These are phyloP conservation scores for Senna siamea DNA, from an alignment of 306 rosid species.

Conservation along the genomic window DNA sequence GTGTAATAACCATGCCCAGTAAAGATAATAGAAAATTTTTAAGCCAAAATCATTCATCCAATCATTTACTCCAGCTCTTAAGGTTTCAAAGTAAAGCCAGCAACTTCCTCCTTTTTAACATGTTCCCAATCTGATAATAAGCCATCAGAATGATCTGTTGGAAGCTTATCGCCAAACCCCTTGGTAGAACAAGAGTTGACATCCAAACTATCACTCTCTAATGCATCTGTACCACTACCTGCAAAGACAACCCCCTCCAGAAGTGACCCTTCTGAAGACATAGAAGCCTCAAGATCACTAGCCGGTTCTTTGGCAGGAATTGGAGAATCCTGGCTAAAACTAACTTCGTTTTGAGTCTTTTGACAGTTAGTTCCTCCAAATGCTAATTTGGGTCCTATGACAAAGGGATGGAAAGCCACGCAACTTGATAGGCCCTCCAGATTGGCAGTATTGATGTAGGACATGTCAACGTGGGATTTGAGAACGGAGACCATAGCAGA, in stretches of 20 bases:
- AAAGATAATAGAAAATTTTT: background rate
- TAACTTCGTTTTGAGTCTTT: slow-evolving; percentile 12
- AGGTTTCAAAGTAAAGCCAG: slow-evolving; percentile 34
- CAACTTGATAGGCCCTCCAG: slow-evolving; percentile 32
- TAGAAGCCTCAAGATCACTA: slow-evolving; percentile 46
- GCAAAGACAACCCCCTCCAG: slow-evolving; percentile 36
- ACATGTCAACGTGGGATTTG: too few relatives aligned
- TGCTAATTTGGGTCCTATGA: too few relatives aligned
- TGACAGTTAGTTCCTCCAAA: slow-evolving; percentile 28
- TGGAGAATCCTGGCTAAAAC: slow-evolving; percentile 36
- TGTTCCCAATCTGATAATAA: slow-evolving; percentile 98
- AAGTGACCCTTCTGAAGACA: slow-evolving; percentile 35
- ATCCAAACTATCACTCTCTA: too few relatives aligned
- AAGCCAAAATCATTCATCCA: slow-evolving; percentile 12
- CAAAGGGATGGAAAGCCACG: background rate
- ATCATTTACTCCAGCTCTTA: too few relatives aligned
- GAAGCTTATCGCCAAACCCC: too few relatives aligned
- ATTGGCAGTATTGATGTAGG: background rate
- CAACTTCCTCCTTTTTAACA: slow-evolving; percentile 58
- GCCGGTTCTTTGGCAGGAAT: slow-evolving; percentile 21
- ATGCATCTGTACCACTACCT: too few relatives aligned
- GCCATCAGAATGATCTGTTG: slow-evolving; percentile 51
- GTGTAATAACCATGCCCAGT: slow-evolving; percentile 18
- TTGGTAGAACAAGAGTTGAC: background rate
- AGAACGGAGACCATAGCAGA: too few relatives aligned